Conservation (phyloP, 176 grass and related monocot species). For the Dactylis glomerata region DNA sequence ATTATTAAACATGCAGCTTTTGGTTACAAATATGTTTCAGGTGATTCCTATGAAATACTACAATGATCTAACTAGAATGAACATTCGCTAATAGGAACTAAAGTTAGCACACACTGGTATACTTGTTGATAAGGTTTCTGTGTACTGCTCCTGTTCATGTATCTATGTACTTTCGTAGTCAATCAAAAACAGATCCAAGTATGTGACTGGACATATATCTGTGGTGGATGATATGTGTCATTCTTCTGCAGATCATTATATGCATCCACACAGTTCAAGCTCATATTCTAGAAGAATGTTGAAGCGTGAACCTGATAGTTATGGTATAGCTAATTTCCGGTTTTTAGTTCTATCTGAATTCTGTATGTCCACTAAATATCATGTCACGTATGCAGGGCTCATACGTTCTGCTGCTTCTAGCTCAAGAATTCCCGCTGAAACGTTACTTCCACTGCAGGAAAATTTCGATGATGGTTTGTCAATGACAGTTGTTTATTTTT, state of each 20-base stretch:
- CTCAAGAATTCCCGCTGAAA: background rate
- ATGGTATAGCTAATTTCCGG: background rate
- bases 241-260: background rate
- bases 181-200: background rate
- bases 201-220: background rate
- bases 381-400: background rate
- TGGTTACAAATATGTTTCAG: background rate
- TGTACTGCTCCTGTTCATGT: background rate
- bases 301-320: background rate
- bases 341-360: background rate
- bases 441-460: background rate
- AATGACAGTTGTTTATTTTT: background rate
- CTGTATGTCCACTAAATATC: background rate
- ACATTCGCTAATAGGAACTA: background rate
- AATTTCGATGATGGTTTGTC: conserved; percentile 8
- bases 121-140: background rate
- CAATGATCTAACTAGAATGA: background rate
- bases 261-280: background rate
- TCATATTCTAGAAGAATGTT: conserved; percentile 11
- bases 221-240: background rate
- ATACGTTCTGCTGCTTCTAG: background rate
- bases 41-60: background rate
- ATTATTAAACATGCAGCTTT: background rate
- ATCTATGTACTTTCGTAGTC: background rate
- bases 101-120: background rate